Evolutionary conservation across 2,329 filamentous ascomycete genomes (phyloP).

Genomic region (Cryphonectria carpinicola): DNA sequence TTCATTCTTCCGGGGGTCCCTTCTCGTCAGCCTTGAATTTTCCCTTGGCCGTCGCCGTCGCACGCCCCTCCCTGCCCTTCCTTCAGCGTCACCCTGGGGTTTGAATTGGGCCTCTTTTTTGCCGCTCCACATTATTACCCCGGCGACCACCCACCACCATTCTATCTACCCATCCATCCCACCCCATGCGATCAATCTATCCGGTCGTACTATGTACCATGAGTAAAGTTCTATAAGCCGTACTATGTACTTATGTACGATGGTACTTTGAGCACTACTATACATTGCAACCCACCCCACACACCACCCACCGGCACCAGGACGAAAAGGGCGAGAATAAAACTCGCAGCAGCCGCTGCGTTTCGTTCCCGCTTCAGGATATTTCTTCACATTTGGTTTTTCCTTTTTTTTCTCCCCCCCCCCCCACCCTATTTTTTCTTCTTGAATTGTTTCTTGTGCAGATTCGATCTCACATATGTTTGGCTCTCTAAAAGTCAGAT

Average conservation of each 20-base stretch:
- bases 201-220: constrained; percentile 2
- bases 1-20: not conserved
- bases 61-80: constrained; percentile 5
- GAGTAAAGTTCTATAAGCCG: not conserved
- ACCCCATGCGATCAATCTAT: constrained; percentile 15
- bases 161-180: constrained; percentile 5
- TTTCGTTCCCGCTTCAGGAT: constrained; percentile 16
- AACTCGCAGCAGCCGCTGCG: constrained; percentile 26
- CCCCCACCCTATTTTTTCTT: too few relatives aligned
- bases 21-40: constrained; percentile 22
- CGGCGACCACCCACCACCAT: constrained; percentile 6
- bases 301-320: not conserved
- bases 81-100: constrained; percentile 9
- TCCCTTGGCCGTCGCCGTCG: not conserved
- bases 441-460: not conserved
- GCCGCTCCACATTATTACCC: constrained; percentile 9
- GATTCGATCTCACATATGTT: not conserved
- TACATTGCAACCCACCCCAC: not conserved
- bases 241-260: not conserved
- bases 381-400: constrained; percentile 3
- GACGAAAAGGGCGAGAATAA: constrained; percentile 24
- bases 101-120: not conserved
- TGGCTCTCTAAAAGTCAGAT: not conserved
- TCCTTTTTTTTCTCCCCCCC: not conserved
- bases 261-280: not conserved